phyloP scores from a whole-genome alignment of 441 rosid species.

The Jatropha podagrica region DNA sequence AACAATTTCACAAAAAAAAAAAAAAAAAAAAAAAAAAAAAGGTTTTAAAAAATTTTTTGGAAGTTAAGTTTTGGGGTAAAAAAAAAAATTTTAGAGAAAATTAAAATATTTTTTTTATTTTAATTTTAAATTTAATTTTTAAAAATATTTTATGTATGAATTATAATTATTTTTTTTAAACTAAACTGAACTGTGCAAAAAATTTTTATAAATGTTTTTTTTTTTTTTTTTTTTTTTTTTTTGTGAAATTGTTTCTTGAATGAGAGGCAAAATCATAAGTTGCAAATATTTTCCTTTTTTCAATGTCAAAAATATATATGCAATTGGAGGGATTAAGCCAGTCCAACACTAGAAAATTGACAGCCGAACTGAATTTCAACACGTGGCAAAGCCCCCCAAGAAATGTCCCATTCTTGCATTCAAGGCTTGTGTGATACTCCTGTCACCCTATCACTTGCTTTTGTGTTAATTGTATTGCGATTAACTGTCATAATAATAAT shows the following conservation, averaged over 20 bases:
- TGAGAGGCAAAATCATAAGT: constrained; percentile 45
- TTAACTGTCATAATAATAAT: constrained; percentile 51
- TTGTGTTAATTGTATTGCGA: constrained; percentile 38
- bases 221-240: background rate
- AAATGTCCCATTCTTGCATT: constrained; percentile 22
- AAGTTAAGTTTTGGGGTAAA: no score
- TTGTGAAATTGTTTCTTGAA: constrained; percentile 50
- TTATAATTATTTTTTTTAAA: no score
- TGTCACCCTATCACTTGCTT: constrained; percentile 15
- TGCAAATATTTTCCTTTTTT: background rate
- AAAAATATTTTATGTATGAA: no score
- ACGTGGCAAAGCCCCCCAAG: constrained; percentile 32
- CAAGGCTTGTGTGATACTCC: constrained; percentile 21
- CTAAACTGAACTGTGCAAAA: no score
- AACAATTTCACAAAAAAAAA: no score
- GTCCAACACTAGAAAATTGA: constrained; percentile 41
- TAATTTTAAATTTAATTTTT: no score
- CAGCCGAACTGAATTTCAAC: constrained; percentile 40
- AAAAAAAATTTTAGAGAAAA: no score
- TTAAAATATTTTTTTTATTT: no score
- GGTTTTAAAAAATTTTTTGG: no score
- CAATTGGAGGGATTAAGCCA: constrained; percentile 30
- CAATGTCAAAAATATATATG: background rate
- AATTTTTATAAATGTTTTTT: no score
- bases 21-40: no score